Evolutionary conservation across 164 flowering plant species (phyloP), one percentile per base, ranked within the genome.

Genomic region (Aristolochia contorta): DNA sequence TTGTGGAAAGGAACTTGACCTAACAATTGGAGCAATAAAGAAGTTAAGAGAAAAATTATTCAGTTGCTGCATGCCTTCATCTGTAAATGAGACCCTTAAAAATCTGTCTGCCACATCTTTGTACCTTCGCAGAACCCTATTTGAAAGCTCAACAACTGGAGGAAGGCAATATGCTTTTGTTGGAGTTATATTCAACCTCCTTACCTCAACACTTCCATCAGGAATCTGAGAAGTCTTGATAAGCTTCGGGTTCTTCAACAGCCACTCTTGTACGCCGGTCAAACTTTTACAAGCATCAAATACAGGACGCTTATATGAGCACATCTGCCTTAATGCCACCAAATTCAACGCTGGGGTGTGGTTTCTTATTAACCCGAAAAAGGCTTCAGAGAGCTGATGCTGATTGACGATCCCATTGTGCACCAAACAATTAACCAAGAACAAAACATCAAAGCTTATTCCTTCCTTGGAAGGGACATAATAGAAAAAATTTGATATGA

Each of bases 61-160:
- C 18, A 94, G 72, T 18, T 66, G 78, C 59, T 81, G 86, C 81
- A 83, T 65, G 13, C 94, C 96, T 75, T 94, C 97, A 75, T 94
- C 99, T 91, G 79, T 87, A 64, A 94, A 94, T 13, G 96, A 84
- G n/a, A 91, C 97, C 67, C 97, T 77, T 47, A 91, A 61, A 72
- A 94, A 94, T 19, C 96, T 77, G 75, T 94, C 96, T 1, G 86
- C 58, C 20, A 75, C 69, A 37, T 78, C 69, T 57, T 62, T 89
- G 46, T 80, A 94, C 30, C 84, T 59, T 63, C 97, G 70, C 16
- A 91, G 80, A 56, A 94, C 96, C 72, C 99, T 72, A 64, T 94
- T 94, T 16, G 97, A 89, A 19, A 94, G 91, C 62, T 94, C 99
- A 53, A 84, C 84, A 72, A 77, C 87, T 16, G 97, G 96, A 24